Base-by-base conservation (phyloP, 176 grass and related monocot species). In the Bromus sterilis region DNA sequence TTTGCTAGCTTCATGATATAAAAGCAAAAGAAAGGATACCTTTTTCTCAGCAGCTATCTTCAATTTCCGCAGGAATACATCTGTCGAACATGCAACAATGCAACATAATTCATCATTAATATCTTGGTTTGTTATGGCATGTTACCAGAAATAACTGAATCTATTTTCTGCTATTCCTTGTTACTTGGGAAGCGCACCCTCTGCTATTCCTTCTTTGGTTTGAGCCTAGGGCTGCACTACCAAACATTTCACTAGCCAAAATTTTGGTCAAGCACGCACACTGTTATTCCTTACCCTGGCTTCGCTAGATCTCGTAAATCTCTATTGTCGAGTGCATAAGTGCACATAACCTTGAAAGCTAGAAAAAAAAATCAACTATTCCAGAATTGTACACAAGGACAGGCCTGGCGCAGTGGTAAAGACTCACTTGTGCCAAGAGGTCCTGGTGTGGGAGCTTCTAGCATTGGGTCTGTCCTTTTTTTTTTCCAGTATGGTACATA, bases 11-110 rank as follows among this genome's bases (percentile, higher is more conserved):
- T 56, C 31, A 5, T 67, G 2, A 35, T 25, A 40, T 4, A 81
- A 73, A 78, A 42, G 49, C 24, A 39, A 14, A 34, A 32, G 71
- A n/a, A 76, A 77, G 23, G 5, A 10, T 86, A 98, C 92, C 86
- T 95, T 95, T 88, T 73, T 91, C 56, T 93, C 90, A 78, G 90
- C 93, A 79, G 86, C 90, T 70, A 74, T 62, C 90, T 84, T 93
- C 82, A 98, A 56, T 40, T 95, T 98, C 77, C 63, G 71, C 84
- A 91, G 62, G 78, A 95, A 98, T 60, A 44, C 7, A 82, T 86
- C 95, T 98, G 90, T 58, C 31, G 74, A 87, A 40, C 34, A 42
- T 9, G 32, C 24, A 78, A 86, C n/a, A 78, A 42, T 9, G 32
- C 24, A 78, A 86, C n/a, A 78, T 71, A 60, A 75, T 37, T 36